phyloP scores from a whole-genome alignment of 148 eudicot genomes.

The Persicaria maculosa region DNA sequence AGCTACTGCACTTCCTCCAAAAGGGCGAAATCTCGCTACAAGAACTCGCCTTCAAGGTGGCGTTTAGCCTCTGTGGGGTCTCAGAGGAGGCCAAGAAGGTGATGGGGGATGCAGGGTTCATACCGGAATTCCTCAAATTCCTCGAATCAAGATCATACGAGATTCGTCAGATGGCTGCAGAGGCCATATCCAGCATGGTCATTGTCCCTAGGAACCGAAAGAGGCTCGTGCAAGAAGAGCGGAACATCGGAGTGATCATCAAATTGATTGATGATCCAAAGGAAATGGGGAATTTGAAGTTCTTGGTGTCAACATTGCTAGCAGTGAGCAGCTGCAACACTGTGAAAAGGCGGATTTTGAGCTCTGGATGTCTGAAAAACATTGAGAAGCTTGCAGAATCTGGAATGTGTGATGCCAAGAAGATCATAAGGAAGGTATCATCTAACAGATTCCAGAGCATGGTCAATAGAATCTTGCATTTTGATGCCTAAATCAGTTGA shows the following conservation, averaged over 20 bases:
- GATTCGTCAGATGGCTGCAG: slow-evolving; percentile 69
- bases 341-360: slow-evolving; percentile 56
- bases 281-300: slow-evolving; percentile 46
- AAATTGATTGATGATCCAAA: slow-evolving; percentile 44
- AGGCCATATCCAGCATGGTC: slow-evolving; percentile 46
- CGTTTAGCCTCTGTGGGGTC: slow-evolving; percentile 41
- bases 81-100: slow-evolving; percentile 69
- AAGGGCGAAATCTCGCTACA: slow-evolving; percentile 61
- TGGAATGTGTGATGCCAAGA: slow-evolving; percentile 74
- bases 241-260: slow-evolving; percentile 47
- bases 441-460: slow-evolving; percentile 48
- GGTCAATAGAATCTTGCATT: slow-evolving; percentile 57
- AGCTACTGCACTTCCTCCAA: slow-evolving; percentile 42
- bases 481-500: slow-evolving; percentile 21
- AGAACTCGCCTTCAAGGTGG: slow-evolving; percentile 68
- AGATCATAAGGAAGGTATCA: slow-evolving; percentile 60
- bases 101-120: slow-evolving; percentile 78
- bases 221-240: slow-evolving; percentile 56
- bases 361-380: slow-evolving; percentile 56
- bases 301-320: slow-evolving; percentile 54
- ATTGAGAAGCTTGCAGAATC: slow-evolving; percentile 65
- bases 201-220: slow-evolving; percentile 56
- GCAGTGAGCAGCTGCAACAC: slow-evolving; percentile 44
- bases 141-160: slow-evolving; percentile 63
- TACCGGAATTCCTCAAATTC: slow-evolving; percentile 65